Base-by-base conservation (phyloP, 139 green algal species). In the Chlorella vulgaris region DNA sequence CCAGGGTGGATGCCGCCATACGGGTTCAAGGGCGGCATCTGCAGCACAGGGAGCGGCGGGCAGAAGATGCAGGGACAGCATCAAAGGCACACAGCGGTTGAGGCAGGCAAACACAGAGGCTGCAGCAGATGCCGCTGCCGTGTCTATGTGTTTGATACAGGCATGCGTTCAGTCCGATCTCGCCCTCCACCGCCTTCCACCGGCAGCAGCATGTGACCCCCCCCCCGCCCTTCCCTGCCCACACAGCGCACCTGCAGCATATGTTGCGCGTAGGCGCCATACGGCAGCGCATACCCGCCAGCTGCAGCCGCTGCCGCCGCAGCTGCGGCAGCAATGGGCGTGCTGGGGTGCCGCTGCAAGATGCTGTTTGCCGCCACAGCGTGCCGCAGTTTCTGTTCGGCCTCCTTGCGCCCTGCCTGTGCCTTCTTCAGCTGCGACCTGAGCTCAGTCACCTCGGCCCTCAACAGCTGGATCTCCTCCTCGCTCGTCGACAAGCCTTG, bases 21-120 rank as follows among this genome's bases (percentile, higher is more conserved):
- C 10, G 79, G 84, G 69, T 85, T 83, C 22, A 85, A 71, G n/a
- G 70, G 83, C 43, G 77, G 77, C 65, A 68, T 69, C 77, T 69
- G 77, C 50, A 71, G 58, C 35, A 60, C 40, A 33, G 19, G 40
- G 47, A 77, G 69, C 35, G 55, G 79, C 18, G 38, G 66, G 10
- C 33, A 8, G 13, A 35, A 31, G n/a, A 15, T 50, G 71, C 18
- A 21, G 22, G 26, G 7, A 39, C 24, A 26, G n/a, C 6, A 4
- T 43, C 3, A 22, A 22, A 15, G 51, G 51, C 31, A n/a, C n/a
- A n/a, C n/a, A n/a, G n/a, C n/a, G n/a, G n/a, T n/a, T n/a, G n/a
- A n/a, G n/a, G n/a, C n/a, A n/a, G n/a, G n/a, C n/a, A n/a, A n/a
- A n/a, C n/a, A n/a, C n/a, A n/a, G n/a, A n/a, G n/a, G n/a, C n/a